phyloP scores from a whole-genome alignment of 192 early-diverging fungal species.

The Podila clonocystis region DNA sequence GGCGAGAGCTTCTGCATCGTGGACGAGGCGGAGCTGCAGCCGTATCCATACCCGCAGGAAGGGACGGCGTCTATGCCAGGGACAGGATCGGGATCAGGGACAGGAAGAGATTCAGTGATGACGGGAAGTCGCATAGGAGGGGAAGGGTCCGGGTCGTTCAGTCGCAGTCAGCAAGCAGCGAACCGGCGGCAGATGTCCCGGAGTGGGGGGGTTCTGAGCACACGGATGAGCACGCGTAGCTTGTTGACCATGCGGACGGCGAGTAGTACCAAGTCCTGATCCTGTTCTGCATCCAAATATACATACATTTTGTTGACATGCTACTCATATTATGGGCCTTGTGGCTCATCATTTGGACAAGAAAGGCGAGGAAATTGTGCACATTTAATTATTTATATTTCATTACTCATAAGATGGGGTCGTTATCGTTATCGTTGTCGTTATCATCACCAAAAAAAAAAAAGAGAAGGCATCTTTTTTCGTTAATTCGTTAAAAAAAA shows the following conservation, averaged over 20 bases:
- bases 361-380: too few species aligned
- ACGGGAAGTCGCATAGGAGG: background rate
- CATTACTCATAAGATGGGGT: too few species aligned
- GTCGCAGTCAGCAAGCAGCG: too few species aligned
- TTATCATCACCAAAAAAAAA: background rate
- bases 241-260: conserved; percentile 23
- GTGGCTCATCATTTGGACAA: too few species aligned
- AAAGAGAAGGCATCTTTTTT: background rate
- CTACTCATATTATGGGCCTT: too few species aligned
- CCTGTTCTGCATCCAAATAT: too few species aligned
- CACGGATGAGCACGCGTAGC: conserved; percentile 15
- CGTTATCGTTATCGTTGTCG: too few species aligned
- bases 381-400: too few species aligned
- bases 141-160: background rate
- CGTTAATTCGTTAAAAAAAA: too few species aligned
- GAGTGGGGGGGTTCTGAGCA: conserved; percentile 2
- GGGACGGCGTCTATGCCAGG: background rate
- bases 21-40: conserved; percentile 6
- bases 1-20: conserved; percentile 23
- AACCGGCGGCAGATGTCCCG: conserved; percentile 2
- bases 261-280: conserved; percentile 5
- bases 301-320: too few species aligned
- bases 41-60: background rate
- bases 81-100: background rate
- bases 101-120: background rate